Evolutionary conservation across 352 stramenopile genomes (phyloP).

Genomic region (Blastocystis sp.): DNA sequence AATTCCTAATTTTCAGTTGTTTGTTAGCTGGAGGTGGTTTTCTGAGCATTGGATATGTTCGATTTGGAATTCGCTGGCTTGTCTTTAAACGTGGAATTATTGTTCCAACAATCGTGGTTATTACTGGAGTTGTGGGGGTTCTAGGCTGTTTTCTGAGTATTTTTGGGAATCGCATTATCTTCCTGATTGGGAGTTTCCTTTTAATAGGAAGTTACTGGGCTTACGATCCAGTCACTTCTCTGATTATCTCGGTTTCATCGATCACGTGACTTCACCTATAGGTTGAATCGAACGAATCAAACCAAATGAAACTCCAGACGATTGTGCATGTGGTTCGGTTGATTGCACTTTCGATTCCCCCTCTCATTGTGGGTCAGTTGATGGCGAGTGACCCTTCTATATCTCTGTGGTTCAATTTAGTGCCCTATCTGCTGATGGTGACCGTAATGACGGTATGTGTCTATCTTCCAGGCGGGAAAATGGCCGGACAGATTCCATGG

Average conservation of each 20-base stretch:
- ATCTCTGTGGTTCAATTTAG: neutral
- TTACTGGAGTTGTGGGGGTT: neutral
- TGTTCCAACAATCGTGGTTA: neutral
- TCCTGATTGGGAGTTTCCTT: neutral
- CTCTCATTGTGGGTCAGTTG: neutral
- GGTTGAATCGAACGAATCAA: neutral
- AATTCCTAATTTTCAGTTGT: neutral
- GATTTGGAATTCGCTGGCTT: neutral
- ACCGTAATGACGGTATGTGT: slow-evolving; percentile 18
- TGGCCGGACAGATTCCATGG: neutral
- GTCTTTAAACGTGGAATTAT: neutral
- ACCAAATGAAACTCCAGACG: neutral
- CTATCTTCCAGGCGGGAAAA: slow-evolving; percentile 11
- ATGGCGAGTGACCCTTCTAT: neutral
- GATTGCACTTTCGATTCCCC: neutral
- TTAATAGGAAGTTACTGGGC: neutral
- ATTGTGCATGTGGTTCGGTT: neutral
- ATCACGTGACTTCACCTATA: neutral
- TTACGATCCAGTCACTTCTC: neutral
- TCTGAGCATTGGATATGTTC: neutral
- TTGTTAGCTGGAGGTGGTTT: neutral
- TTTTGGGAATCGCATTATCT: neutral
- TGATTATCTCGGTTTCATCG: neutral
- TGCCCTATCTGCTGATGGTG: neutral
- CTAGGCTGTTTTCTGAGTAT: neutral